phyloP scores from a whole-genome alignment of 495 filamentous ascomycete genomes.

The Aspergillus avenaceus region DNA sequence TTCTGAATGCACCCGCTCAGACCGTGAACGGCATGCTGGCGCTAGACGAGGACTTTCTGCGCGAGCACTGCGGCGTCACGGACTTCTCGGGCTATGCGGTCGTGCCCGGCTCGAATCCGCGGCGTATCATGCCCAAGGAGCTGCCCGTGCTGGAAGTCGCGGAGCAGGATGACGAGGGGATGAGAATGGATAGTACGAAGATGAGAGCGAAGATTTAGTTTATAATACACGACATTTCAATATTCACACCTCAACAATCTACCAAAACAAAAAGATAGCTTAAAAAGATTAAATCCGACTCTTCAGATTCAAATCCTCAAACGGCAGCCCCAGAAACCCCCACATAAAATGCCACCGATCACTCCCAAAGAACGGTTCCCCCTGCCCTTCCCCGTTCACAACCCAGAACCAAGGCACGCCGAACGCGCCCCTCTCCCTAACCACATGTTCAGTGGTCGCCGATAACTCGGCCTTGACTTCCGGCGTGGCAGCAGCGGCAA shows the following conservation, averaged over 20 bases:
- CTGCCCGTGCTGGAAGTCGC: conserved; percentile 69
- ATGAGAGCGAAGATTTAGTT: conserved; percentile 26
- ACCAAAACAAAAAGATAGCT: neutral
- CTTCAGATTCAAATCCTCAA: conserved; percentile 24
- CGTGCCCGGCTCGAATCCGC: conserved; percentile 57
- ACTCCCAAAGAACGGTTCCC: conserved; percentile 74
- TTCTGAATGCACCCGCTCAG: conserved; percentile 57
- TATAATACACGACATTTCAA: neutral
- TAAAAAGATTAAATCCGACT: neutral
- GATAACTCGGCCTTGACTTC: conserved; percentile 58
- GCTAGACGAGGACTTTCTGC: conserved; percentile 81
- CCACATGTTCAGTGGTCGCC: conserved; percentile 52
- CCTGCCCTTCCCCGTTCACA: conserved; percentile 49
- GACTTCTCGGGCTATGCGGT: conserved; percentile 76
- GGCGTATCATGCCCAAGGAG: conserved; percentile 73
- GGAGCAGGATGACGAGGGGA: conserved; percentile 82
- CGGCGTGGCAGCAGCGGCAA: conserved; percentile 39
- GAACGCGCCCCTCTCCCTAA: conserved; percentile 61
- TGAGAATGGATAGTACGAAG: conserved; percentile 61
- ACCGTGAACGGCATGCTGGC: conserved; percentile 67
- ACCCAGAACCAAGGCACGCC: conserved; percentile 75
- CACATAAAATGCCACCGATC: conserved; percentile 57
- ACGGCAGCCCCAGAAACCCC: conserved; percentile 34
- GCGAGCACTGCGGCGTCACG: conserved; percentile 54
- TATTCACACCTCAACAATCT: neutral